Percentiles rank a stretch among this genome's conserved stretches.
These are phyloP conservation scores for Paramecium biaurelia DNA, from an alignment of 73 alveolate species.

Conservation along the genomic window DNA sequence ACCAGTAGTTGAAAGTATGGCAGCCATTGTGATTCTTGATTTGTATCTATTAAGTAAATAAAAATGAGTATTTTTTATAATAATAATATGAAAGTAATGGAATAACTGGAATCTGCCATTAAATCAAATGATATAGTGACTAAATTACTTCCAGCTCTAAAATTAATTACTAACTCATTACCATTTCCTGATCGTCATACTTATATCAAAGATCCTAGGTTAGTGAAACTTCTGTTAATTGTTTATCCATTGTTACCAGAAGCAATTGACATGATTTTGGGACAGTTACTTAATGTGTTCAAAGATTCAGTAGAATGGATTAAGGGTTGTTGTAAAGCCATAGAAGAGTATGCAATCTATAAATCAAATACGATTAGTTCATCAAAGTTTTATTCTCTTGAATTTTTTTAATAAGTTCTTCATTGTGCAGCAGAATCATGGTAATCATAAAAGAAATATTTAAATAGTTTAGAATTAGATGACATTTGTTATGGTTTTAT, in stretches of 20 bases:
- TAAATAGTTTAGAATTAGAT: background rate
- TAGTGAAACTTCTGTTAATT: background rate
- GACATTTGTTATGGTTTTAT: slow-evolving; percentile 33
- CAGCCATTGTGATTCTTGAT: slow-evolving; percentile 70
- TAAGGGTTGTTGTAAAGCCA: background rate
- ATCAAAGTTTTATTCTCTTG: background rate
- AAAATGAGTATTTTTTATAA: background rate
- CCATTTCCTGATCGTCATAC: slow-evolving; percentile 7
- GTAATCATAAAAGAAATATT: background rate
- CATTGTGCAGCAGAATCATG: background rate
- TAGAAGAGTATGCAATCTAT: background rate
- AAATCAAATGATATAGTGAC: background rate
- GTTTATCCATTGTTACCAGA: slow-evolving; percentile 1
- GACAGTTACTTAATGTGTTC: background rate
- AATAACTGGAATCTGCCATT: background rate
- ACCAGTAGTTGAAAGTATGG: slow-evolving; percentile 89
- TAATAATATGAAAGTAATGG: slow-evolving; percentile 10
- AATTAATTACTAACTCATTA: background rate
- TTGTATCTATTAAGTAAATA: slow-evolving; percentile 35
- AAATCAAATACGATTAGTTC: background rate
- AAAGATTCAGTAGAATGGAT: slow-evolving; percentile 21
- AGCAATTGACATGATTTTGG: background rate
- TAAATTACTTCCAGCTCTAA: background rate
- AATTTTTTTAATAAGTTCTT: background rate
- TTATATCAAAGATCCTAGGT: background rate